Evolutionary conservation across 78 protist genomes (phyloP).

Genomic region (Dictyostelium citrinum): DNA sequence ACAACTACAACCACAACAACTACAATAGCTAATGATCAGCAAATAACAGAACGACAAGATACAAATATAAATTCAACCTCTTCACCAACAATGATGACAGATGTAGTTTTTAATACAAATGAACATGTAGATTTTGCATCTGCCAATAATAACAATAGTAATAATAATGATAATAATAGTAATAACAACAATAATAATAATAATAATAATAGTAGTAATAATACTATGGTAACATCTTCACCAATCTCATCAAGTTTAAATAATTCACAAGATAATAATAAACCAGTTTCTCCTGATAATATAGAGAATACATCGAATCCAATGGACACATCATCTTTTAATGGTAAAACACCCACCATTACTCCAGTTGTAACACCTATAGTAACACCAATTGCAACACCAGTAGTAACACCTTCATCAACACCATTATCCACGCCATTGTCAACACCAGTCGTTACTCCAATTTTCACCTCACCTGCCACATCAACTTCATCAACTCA

Average conservation of each 20-base stretch:
- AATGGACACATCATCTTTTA: background rate
- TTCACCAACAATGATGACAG: background rate
- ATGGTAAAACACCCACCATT: background rate
- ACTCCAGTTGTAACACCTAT: background rate
- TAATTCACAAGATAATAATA: background rate
- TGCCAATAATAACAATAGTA: background rate
- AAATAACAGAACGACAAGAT: background rate
- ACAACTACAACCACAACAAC: background rate
- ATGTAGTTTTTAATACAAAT: background rate
- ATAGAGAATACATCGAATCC: background rate
- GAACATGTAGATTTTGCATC: background rate
- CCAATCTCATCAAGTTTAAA: background rate
- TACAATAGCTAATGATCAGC: background rate
- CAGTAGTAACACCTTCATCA: background rate
- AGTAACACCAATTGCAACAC: background rate
- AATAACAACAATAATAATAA: background rate
- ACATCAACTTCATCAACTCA: background rate
- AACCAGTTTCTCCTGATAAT: constrained; percentile 2
- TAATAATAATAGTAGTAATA: background rate
- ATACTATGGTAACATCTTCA: background rate
- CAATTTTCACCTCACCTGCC: background rate
- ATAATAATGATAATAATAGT: background rate
- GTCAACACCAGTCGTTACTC: background rate
- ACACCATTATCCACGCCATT: background rate
- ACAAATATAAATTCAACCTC: background rate